Evolutionary conservation across 108 stramenopile genomes (phyloP), one percentile per base, ranked within the genome.

Genomic region (Stephanodiscus minutulus): DNA sequence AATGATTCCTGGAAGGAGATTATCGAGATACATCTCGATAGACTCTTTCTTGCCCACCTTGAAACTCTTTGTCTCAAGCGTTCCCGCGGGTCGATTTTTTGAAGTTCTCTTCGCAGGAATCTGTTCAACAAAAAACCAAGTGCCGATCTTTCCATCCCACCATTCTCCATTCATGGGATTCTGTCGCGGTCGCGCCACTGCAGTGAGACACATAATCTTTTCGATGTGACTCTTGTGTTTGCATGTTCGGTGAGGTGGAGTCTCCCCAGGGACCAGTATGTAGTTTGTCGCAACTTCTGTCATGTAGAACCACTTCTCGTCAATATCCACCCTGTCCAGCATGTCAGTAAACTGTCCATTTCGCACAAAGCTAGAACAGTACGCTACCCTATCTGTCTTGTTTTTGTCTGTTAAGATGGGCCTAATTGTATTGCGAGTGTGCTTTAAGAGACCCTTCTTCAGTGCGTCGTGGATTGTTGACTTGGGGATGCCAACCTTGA

Each of bases 281-380:
- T 27, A 59, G 3, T 1, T 1, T 17, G 20, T 29, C 0, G 2
- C 60, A 4, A 31, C 25, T 28, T 24, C 11, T 28, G 54, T 57
- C 9, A 70, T 7, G 31, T 46, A 47, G 31, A 58, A 70, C 68
- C 68, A 70, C 58, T 70, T 70, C 46, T 70, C 68, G 48, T 70
- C 58, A 17, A 70, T 54, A 28, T 70, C 41, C 7, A 60, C 68
- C 21, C 46, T 5, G 0, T 58, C 31, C 10, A 70, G 20, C 36
- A 69, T 52, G 39, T 39, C 39, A 39, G 11, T 39, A 39, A 39
- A 39, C 39, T 39, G 39, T 9, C 39, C 39, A 39, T 39, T 8
- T 1, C 9, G 39, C 7, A 17, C 43, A 44, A 15, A 44, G 3
- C 43, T 44, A 13, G 15, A 15, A 44, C 15, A 44, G 43, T 44